Evolutionary conservation across 306 rosid species (phyloP).

Genomic region (Ormosia emarginata): DNA sequence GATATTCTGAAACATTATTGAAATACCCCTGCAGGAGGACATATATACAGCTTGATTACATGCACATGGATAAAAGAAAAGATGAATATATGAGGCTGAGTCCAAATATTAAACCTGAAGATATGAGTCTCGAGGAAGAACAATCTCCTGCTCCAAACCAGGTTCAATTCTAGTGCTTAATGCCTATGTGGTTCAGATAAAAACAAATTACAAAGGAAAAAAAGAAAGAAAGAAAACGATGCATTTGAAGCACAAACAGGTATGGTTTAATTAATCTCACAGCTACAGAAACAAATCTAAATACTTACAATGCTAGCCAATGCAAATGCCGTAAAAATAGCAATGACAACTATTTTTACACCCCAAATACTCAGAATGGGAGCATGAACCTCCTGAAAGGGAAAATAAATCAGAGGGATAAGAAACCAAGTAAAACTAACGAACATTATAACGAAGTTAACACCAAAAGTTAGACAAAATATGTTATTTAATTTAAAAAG

Average conservation of each 20-base stretch:
- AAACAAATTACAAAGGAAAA: conserved; percentile 10
- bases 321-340: conserved; percentile 65
- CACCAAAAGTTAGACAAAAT: conserved; percentile 13
- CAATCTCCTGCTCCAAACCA: conserved; percentile 93
- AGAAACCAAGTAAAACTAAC: conserved; percentile 6
- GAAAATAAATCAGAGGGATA: conserved; percentile 8
- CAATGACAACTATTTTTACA: conserved; percentile 77
- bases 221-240: neutral
- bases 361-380: conserved; percentile 88
- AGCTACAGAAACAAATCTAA: neutral
- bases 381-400: conserved; percentile 91
- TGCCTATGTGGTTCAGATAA: conserved; percentile 51
- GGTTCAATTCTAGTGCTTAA: conserved; percentile 90
- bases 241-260: conserved; percentile 7
- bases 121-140: conserved; percentile 93
- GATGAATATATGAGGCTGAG: neutral
- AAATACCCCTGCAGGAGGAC: conserved; percentile 83
- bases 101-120: conserved; percentile 69
- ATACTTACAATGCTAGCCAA: conserved; percentile 91
- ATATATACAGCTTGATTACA: conserved; percentile 21
- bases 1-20: conserved; percentile 77
- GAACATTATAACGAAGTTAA: neutral
- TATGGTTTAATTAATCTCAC: conserved; percentile 16
- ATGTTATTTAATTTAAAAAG: neutral
- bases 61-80: conserved; percentile 8